phyloP scores from a whole-genome alignment of 768 basidiomycete genomes.

The Termitomyces sp. region DNA sequence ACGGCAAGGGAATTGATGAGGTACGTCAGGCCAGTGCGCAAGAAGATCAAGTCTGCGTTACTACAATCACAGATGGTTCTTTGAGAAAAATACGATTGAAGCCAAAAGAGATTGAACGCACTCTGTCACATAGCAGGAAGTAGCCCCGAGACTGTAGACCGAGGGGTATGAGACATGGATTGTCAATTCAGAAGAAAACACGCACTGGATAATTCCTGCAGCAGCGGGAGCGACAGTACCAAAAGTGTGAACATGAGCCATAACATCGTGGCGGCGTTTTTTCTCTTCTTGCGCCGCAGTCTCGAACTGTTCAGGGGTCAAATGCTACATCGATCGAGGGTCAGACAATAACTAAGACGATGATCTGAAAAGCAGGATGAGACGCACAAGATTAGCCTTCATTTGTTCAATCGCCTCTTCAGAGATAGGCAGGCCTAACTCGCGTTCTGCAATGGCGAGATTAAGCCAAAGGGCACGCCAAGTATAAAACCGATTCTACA shows the following conservation, averaged over 20 bases:
- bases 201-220: constrained; percentile 92
- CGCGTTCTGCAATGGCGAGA: constrained; percentile 93
- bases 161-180: neutral
- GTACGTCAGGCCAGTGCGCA: constrained; percentile 79
- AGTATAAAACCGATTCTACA: constrained; percentile 87
- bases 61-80: constrained; percentile 31
- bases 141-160: constrained; percentile 56
- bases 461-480: constrained; percentile 96
- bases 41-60: constrained; percentile 97
- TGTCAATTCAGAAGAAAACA: constrained; percentile 3
- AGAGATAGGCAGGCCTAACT: constrained; percentile 85
- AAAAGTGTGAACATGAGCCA: constrained; percentile 99
- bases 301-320: constrained; percentile 87
- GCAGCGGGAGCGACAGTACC: constrained; percentile 90
- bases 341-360: neutral
- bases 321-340: constrained; percentile 36
- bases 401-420: constrained; percentile 94
- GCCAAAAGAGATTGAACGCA: constrained; percentile 22
- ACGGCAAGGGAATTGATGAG: constrained; percentile 85
- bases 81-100: neutral
- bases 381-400: constrained; percentile 80
- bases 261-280: constrained; percentile 96
- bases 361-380: neutral
- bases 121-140: constrained; percentile 99
- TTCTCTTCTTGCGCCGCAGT: constrained; percentile 94